These are phyloP conservation scores for Fusarium succisae DNA, from an alignment of 2,329 filamentous ascomycete species.

Conservation along the genomic window DNA sequence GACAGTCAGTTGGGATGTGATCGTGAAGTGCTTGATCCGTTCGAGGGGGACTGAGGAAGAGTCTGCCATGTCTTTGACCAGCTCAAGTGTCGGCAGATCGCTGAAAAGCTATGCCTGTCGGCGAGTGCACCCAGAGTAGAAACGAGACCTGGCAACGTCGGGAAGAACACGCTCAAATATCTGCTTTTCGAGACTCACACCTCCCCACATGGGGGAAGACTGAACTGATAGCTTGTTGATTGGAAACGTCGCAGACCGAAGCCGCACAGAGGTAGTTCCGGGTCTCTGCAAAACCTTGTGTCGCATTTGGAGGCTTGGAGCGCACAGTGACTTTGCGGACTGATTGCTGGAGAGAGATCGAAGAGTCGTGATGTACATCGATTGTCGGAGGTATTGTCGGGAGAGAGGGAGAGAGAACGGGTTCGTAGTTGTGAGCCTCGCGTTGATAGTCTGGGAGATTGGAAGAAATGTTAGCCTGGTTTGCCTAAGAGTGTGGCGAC, in stretches of 20 bases:
- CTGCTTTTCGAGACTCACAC: neutral
- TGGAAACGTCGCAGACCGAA: accelerated
- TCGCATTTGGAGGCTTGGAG: neutral
- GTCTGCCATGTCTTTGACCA: accelerated
- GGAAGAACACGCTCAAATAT: accelerated
- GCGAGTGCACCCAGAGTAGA: accelerated
- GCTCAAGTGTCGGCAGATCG: accelerated
- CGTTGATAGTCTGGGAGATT: neutral
- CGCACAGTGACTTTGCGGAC: neutral
- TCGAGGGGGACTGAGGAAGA: accelerated
- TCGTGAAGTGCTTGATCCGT: neutral
- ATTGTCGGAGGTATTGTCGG: accelerated
- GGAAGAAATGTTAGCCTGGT: neutral
- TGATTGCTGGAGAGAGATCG: too few relatives aligned
- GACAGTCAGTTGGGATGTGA: neutral
- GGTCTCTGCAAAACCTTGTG: accelerated
- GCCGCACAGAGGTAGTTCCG: accelerated
- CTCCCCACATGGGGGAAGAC: accelerated
- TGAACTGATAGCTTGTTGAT: neutral
- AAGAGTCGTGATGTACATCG: neutral
- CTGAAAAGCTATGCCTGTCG: accelerated
- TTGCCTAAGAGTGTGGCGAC: accelerated
- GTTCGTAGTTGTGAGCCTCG: neutral
- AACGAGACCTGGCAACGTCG: accelerated
- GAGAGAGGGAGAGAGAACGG: too few relatives aligned